Evolutionary conservation across 352 stramenopile genomes (phyloP), one percentile per base, ranked within the genome.

Genomic region (Globisporangium spinosum): DNA sequence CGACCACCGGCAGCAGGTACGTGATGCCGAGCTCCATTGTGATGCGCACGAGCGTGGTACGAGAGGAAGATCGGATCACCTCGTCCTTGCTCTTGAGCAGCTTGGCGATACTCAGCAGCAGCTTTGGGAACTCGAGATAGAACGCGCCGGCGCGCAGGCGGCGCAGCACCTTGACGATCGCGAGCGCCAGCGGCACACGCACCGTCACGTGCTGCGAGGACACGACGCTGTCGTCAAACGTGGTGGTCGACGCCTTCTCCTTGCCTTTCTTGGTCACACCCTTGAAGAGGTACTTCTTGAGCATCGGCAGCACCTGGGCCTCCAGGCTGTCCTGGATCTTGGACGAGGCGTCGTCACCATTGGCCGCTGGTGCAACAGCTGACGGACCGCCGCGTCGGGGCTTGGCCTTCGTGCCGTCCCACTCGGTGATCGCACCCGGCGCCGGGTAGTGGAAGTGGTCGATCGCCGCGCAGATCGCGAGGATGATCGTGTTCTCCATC

Each of bases 131-230:
- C 71, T 98, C 96, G 8, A 85, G 64, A 70, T 98, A 92, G 74
- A 99, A 98, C 38, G 83, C 89, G 9, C 80, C 69, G 6, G 78
- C 77, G 29, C 93, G 96, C 62, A 99, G 82, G 40, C 97, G 97
- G 60, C 97, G 89, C 59, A 98, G 88, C 5, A 99, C 89, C 72
- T 99, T 99, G n/a, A 99, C 84, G 49, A 99, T 82, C 13, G 97
- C 97, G 15, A 99, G 76, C 20, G 96, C 95, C 38, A 99, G 75
- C 10, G 94, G 88, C 23, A 98, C 89, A 56, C 97, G 89, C 57
- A 99, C 87, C 1, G 85, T 71, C 25, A 84, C 77, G 55, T 79
- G 71, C 62, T 82, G 72, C 17, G 77, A 83, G 17, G 74, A 76
- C 34, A 88, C 83, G 4, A 74, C 72, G 62, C 79, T 75, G 58